Conservation (phyloP, 441 rosid genomes). For the Adansonia rubrostipa region DNA sequence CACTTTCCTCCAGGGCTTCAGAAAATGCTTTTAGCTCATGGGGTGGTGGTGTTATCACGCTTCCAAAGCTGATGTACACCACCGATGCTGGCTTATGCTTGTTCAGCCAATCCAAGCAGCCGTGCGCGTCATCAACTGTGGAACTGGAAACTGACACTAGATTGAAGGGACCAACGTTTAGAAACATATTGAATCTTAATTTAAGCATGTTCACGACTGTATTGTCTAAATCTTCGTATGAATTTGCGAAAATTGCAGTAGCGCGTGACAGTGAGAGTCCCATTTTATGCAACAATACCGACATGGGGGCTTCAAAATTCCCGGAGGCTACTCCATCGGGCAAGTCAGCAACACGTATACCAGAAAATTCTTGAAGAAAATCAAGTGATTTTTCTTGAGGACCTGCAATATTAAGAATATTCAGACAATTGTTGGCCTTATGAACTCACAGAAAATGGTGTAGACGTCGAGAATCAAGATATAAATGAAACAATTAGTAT, state of each 20-base stretch:
- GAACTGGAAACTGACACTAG: slow-evolving; percentile 27
- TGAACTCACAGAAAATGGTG: not conserved
- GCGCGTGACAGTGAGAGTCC: slow-evolving; percentile 33
- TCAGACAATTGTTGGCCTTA: not conserved
- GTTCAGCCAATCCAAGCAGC: slow-evolving; percentile 52
- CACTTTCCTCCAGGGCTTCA: slow-evolving; percentile 40
- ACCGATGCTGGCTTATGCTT: slow-evolving; percentile 37
- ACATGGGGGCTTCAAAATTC: slow-evolving; percentile 12
- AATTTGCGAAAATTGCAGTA: slow-evolving; percentile 28
- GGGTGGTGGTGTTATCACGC: slow-evolving; percentile 38
- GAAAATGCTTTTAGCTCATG: slow-evolving; percentile 44
- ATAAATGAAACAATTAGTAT: not conserved
- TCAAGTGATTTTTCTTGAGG: slow-evolving; percentile 28
- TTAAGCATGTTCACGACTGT: slow-evolving; percentile 25
- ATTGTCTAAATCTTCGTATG: slow-evolving; percentile 35
- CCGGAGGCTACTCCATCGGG: slow-evolving; percentile 25
- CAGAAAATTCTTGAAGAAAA: slow-evolving; percentile 33
- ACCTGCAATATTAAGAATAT: not conserved
- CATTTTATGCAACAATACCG: slow-evolving; percentile 25
- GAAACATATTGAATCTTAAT: slow-evolving; percentile 31
- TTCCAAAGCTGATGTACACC: slow-evolving; percentile 49
- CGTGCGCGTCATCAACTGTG: slow-evolving; percentile 29
- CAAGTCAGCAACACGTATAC: slow-evolving; percentile 30
- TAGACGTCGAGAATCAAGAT: not conserved
- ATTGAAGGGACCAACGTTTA: slow-evolving; percentile 38